Evolutionary conservation across 2,329 filamentous ascomycete species (phyloP).

Genomic region (Ophiosphaerella narmari): DNA sequence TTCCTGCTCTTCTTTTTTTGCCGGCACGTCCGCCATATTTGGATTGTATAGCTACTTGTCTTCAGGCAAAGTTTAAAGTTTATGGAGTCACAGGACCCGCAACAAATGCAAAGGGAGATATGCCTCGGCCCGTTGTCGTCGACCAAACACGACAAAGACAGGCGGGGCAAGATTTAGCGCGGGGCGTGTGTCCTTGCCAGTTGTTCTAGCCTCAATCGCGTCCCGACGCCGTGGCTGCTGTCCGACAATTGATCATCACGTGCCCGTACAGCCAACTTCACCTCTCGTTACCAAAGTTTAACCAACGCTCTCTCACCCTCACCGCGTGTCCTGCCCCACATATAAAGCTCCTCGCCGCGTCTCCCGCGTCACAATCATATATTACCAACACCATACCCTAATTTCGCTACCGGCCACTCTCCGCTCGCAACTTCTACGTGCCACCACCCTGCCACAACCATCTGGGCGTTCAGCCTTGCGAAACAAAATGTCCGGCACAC

Average conservation of each 20-base stretch:
- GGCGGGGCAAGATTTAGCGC: slow-evolving; percentile 26
- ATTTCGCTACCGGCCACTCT: not conserved
- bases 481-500: slow-evolving; percentile 65
- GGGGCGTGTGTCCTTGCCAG: slow-evolving; percentile 16
- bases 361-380: not conserved
- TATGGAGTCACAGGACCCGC: not conserved
- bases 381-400: not conserved
- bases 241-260: slow-evolving; percentile 27
- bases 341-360: slow-evolving; percentile 7
- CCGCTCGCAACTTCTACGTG: not conserved
- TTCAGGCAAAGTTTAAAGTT: not conserved
- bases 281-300: slow-evolving; percentile 5
- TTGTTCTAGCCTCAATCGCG: slow-evolving; percentile 11
- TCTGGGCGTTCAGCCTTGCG: slow-evolving; percentile 8
- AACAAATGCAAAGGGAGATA: not conserved
- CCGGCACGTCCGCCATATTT: slow-evolving; percentile 26
- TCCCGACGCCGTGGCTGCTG: slow-evolving; percentile 9
- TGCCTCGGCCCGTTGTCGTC: slow-evolving; percentile 30
- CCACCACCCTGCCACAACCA: not conserved
- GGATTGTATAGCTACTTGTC: not conserved
- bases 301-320: slow-evolving; percentile 18
- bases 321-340: slow-evolving; percentile 3
- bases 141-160: slow-evolving; percentile 15
- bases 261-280: slow-evolving; percentile 22
- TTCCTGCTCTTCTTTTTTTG: slow-evolving; percentile 21